Percentiles rank a stretch among this genome's conserved stretches.
phyloP scores from a whole-genome alignment of 345 rosid genomes.

The Lumnitzera racemosa region DNA sequence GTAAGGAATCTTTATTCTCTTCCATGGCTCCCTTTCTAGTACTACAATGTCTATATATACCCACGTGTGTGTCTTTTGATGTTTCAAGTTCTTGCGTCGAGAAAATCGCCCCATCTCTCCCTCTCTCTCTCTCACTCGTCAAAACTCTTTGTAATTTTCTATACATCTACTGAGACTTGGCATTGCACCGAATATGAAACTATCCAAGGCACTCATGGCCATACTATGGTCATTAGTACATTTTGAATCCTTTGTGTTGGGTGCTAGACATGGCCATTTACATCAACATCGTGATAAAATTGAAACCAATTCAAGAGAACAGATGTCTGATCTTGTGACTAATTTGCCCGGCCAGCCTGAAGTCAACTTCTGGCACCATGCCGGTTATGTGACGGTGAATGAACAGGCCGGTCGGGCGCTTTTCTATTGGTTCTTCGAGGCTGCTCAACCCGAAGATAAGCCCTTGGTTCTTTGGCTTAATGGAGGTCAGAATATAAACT shows the following conservation, averaged over 20 bases:
- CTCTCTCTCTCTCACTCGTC: no score
- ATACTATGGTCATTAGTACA: no score
- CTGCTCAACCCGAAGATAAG: constrained; percentile 43
- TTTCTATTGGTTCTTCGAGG: constrained; percentile 91
- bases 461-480: constrained; percentile 93
- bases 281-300: constrained; percentile 7
- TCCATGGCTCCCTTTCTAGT: no score
- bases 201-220: no score
- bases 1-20: no score
- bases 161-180: no score
- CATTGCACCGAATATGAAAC: no score
- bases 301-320: neutral
- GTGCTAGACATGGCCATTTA: constrained; percentile 17
- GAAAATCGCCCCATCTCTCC: no score
- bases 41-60: no score
- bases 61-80: no score
- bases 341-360: constrained; percentile 61
- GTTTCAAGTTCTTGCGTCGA: no score
- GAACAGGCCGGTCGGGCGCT: constrained; percentile 57
- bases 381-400: constrained; percentile 71
- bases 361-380: constrained; percentile 55
- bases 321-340: constrained; percentile 36
- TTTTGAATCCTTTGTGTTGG: neutral
- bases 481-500: constrained; percentile 53
- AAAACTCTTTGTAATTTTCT: no score